Evolutionary conservation across 2,329 filamentous ascomycete genomes (phyloP), one percentile per base, ranked within the genome.

Genomic region (Rhytidhysteron rufulum): DNA sequence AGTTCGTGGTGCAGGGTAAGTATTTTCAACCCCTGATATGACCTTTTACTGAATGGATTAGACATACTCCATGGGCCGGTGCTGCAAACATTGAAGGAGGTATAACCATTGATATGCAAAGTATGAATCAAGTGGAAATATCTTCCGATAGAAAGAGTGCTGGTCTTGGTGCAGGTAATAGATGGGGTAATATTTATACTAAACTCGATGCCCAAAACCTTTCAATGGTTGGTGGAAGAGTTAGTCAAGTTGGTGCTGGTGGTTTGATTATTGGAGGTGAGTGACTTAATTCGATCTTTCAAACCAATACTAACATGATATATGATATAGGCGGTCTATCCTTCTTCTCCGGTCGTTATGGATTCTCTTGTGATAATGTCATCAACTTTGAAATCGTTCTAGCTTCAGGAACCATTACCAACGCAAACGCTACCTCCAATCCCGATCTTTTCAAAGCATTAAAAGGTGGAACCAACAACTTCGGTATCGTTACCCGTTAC

Each of bases 381-480:
- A 19, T 48, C 18, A 57, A 60, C 24, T 64, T 56, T 42, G 56
- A 69, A 21, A 40, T 69, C 5, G 60, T 67, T 0, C 56, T 67
- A 7, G 63, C 62, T n/a, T 51, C 60, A 36, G 65, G 63, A 3
- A 47, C 48, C 6, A 48, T 66, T 8, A 43, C 54, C 8, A 57
- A 54, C 4, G 66, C 60, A 18, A 60, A 57, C 24, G 39, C 42
- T 6, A 41, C 42, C 0, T 41, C 37, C 6, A 56, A 63, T 21
- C 42, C 54, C 1, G 48, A 57, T 18, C 50, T 66, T 10, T 63
- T 57, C 49, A 45, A 47, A 2, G 62, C 60, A 3, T 49, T 67
- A 6, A 64, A 64, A 39, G 60, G 64, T 4, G 63, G 64, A 7
- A 46, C 42, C 6, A 65, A 62, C 45, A 65, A 67, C 35, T 65